A percentile compares a stretch with the other conserved stretches of the same genome.
phyloP scores from a whole-genome alignment of 1,284 basidiomycete genomes.

The Bjerkandera adusta region DNA sequence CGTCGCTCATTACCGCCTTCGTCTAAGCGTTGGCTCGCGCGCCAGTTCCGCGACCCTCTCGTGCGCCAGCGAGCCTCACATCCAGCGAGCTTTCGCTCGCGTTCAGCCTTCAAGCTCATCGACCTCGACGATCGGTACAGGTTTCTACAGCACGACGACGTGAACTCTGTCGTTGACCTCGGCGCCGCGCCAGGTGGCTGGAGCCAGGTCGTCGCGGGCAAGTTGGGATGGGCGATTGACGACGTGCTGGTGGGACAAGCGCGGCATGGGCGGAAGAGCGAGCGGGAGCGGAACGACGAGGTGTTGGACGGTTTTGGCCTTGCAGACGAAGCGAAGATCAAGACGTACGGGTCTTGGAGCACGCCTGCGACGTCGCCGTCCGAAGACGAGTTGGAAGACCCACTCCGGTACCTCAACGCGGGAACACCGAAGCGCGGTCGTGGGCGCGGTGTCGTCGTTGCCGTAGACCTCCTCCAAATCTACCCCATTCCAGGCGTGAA shows the following conservation, averaged over 20 bases:
- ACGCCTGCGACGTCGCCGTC: conserved; percentile 2
- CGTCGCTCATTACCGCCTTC: conserved; percentile 15
- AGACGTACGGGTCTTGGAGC: conserved; percentile 8
- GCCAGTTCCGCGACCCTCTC: conserved; percentile 67
- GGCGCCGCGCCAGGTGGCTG: conserved; percentile 89
- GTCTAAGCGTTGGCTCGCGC: conserved; percentile 55
- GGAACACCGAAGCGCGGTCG: not conserved
- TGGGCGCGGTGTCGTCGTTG: conserved; percentile 59
- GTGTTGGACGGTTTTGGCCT: conserved; percentile 5
- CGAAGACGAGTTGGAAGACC: conserved; percentile 8
- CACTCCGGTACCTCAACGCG: conserved; percentile 9
- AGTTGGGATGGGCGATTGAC: conserved; percentile 36
- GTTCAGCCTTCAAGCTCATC: conserved; percentile 84
- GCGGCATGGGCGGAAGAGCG: conserved; percentile 5
- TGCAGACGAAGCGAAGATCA: conserved; percentile 5
- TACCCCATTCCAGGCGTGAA: conserved; percentile 65
- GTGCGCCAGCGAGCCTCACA: conserved; percentile 53
- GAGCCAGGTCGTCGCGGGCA: conserved; percentile 77
- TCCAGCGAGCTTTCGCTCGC: conserved; percentile 60
- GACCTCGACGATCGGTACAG: conserved; percentile 59
- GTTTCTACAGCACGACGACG: conserved; percentile 52
- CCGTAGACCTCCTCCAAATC: conserved; percentile 74
- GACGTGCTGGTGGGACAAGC: conserved; percentile 9
- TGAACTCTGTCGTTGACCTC: conserved; percentile 72
- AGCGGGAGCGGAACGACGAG: conserved; percentile 1